Conservation (phyloP, 2,329 filamentous ascomycete genomes). For the Bipolaris gigantea region DNA sequence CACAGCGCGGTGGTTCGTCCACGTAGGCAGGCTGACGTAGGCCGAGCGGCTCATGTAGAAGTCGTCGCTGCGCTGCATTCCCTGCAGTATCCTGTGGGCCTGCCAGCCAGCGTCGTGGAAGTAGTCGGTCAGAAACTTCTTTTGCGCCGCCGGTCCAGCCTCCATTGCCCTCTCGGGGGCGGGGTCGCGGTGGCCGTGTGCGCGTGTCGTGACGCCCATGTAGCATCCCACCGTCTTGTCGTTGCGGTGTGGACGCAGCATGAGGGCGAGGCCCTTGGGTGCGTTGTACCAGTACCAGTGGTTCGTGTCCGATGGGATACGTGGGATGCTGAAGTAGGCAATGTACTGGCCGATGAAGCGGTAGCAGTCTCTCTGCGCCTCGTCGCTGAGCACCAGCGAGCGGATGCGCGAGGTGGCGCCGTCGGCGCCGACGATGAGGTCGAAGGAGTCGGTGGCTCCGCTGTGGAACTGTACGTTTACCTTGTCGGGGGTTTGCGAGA, state of each 20-base stretch:
- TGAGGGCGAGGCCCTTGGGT: conserved; percentile 25
- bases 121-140: conserved; percentile 39
- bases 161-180: conserved; percentile 21
- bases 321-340: conserved; percentile 38
- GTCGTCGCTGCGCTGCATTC: conserved; percentile 46
- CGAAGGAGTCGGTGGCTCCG: conserved; percentile 26
- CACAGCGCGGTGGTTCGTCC: conserved; percentile 53
- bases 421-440: conserved; percentile 37
- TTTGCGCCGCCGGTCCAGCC: conserved; percentile 47
- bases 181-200: conserved; percentile 9
- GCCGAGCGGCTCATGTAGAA: conserved; percentile 53
- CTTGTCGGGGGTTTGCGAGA: conserved; percentile 24
- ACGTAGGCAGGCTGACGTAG: conserved; percentile 51
- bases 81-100: conserved; percentile 47
- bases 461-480: conserved; percentile 30
- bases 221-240: conserved; percentile 31
- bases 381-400: conserved; percentile 28
- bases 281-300: conserved; percentile 33
- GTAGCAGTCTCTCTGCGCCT: conserved; percentile 20
- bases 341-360: conserved; percentile 31
- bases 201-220: conserved; percentile 26
- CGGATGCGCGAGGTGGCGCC: conserved; percentile 31
- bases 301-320: conserved; percentile 20
- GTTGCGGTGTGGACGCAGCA: conserved; percentile 33
- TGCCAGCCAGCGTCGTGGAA: conserved; percentile 53